Evolutionary conservation across 768 basidiomycete genomes (phyloP), one percentile per base, ranked within the genome.

Genomic region (Heimioporus sp.): DNA sequence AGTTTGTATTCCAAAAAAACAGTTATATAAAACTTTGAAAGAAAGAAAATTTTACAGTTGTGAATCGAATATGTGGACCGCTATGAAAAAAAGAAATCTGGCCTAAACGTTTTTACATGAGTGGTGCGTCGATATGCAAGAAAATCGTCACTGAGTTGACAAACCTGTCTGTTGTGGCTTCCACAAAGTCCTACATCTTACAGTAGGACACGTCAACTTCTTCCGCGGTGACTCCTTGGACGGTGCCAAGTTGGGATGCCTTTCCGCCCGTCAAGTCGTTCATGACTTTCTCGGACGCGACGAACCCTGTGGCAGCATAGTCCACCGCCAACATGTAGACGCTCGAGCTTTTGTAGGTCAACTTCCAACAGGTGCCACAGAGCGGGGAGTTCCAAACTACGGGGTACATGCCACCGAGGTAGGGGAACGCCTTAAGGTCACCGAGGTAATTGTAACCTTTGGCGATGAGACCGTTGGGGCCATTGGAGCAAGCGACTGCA

Each of bases 251-350:
- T 35, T 72, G 59, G 39, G 62, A 70, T 0, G 76, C 83, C 57
- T 77, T 66, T 30, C 69, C 72, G 45, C 69, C 66, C 13, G 83
- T 85, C 53, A 85, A 60, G 12, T 57, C 58, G 53, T 84, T 76
- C 80, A 85, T 79, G 17, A 81, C 80, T 19, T 58, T 65, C 55
- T 75, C 59, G 1, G 80, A 75, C 28, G 83, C 63, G 50, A 78
- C 80, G 57, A 80, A 82, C 8, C 73, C 76, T 0, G 51, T 52
- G 2, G 3, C 17, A 13, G 59, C 55, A 13, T 39, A 40, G 40
- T 72, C 73, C 10, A 73, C 60, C 6, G 69, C 72, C 48, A 67
- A 51, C 4, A 63, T 40, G 15, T 13, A 1, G 35, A 73, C 32
- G 1, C 54, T 60, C 4, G 3, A 54, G 32, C 16, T 41, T 3